phyloP scores from a whole-genome alignment of 345 rosid species.

The Tarenaya hassleriana region DNA sequence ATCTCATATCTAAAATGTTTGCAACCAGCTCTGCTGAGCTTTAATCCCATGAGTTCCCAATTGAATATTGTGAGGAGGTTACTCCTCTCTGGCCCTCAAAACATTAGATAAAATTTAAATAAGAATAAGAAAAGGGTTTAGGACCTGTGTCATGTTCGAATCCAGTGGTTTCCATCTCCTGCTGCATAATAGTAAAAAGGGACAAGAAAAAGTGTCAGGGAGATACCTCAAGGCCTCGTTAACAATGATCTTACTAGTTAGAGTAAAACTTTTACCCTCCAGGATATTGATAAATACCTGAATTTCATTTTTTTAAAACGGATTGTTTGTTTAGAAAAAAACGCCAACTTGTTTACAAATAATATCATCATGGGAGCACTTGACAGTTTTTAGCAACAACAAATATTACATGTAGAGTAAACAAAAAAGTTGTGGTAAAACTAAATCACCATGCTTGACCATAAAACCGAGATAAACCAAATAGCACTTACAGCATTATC shows the following conservation, averaged over 20 bases:
- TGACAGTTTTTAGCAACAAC: too few species aligned
- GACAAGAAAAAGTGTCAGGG: conserved; percentile 12
- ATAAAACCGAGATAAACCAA: neutral
- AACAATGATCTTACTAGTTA: too few species aligned
- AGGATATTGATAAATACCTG: too few species aligned
- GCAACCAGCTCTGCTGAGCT: conserved; percentile 4
- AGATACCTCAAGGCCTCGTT: conserved; percentile 9
- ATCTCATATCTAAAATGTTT: conserved; percentile 16
- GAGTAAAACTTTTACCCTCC: too few species aligned
- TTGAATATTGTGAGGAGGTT: conserved; percentile 8
- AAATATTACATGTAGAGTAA: too few species aligned
- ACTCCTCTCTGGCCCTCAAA: too few species aligned
- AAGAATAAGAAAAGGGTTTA: conserved; percentile 13
- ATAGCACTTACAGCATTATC: conserved; percentile 43
- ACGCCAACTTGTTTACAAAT: too few species aligned
- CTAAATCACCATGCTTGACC: too few species aligned
- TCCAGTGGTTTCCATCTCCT: conserved; percentile 54
- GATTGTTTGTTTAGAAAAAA: too few species aligned
- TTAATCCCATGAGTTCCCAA: conserved; percentile 3
- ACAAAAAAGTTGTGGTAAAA: too few species aligned
- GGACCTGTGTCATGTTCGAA: conserved; percentile 85
- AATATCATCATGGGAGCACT: too few species aligned
- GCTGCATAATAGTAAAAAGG: conserved; percentile 29
- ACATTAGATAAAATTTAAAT: neutral
- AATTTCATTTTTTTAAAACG: too few species aligned